A percentile compares a stretch with the other conserved stretches of the same genome.
These are phyloP conservation scores for Cercospora sesami DNA, from an alignment of 2,329 filamentous ascomycete species.

Conservation along the genomic window DNA sequence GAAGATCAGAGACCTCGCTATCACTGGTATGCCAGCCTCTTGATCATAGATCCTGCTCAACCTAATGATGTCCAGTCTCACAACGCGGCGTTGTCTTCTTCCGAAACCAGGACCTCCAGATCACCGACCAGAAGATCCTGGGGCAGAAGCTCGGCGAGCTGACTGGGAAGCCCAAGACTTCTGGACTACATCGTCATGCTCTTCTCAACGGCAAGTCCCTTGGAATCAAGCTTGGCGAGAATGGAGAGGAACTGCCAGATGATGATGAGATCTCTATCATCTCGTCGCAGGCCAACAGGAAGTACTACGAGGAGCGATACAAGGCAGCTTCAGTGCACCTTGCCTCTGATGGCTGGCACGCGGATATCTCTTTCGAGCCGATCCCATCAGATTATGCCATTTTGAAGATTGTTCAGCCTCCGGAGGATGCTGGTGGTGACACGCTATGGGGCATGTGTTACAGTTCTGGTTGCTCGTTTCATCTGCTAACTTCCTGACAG, in stretches of 20 bases:
- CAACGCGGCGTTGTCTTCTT: slow-evolving; percentile 71
- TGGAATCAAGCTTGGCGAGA: slow-evolving; percentile 54
- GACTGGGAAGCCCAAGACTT: slow-evolving; percentile 58
- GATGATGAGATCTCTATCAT: slow-evolving; percentile 67
- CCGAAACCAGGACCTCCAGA: slow-evolving; percentile 54
- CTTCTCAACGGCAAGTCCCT: slow-evolving; percentile 16
- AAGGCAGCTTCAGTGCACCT: slow-evolving; percentile 17
- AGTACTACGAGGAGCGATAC: slow-evolving; percentile 19
- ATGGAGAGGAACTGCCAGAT: slow-evolving; percentile 49
- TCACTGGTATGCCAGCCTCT: slow-evolving; percentile 55
- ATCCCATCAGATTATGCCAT: slow-evolving; percentile 64
- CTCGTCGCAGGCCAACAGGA: slow-evolving; percentile 56
- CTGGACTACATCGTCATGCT: slow-evolving; percentile 59
- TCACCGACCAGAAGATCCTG: slow-evolving; percentile 65
- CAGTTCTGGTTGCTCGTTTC: neutral
- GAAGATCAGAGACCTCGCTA: slow-evolving; percentile 46
- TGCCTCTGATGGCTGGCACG: slow-evolving; percentile 19
- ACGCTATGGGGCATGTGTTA: slow-evolving; percentile 58
- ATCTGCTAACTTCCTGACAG: neutral
- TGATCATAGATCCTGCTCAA: neutral
- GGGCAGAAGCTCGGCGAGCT: slow-evolving; percentile 61
- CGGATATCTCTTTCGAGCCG: slow-evolving; percentile 66
- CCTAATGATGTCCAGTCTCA: slow-evolving; percentile 54
- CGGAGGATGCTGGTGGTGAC: slow-evolving; percentile 53
- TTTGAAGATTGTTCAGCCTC: slow-evolving; percentile 59